phyloP scores from a whole-genome alignment of 129 eudicot species.

The Centaurea solstitialis region DNA sequence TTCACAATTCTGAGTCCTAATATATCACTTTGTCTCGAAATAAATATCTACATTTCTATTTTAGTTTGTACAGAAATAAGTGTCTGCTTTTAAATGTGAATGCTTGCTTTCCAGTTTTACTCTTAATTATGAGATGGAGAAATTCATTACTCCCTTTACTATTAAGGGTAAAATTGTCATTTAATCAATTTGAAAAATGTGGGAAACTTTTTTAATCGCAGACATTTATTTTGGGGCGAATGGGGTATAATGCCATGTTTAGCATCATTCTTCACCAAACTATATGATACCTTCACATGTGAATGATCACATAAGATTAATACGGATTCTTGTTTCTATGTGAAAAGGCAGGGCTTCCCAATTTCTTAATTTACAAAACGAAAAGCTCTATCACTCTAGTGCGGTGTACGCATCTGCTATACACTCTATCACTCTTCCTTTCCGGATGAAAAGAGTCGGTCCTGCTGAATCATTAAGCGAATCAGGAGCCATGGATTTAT shows the following conservation, averaged over 20 bases:
- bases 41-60: not conserved
- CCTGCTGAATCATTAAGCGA: conserved; percentile 46
- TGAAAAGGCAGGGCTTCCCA: conserved; percentile 61
- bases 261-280: not conserved
- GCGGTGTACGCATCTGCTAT: conserved; percentile 91
- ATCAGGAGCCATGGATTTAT: conserved; percentile 56
- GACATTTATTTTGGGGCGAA: not conserved
- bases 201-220: not conserved
- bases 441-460: conserved; percentile 68
- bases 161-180: not conserved
- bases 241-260: not conserved
- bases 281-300: not conserved
- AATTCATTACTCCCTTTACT: not conserved
- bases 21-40: not conserved
- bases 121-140: not conserved
- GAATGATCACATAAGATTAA: not conserved
- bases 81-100: not conserved
- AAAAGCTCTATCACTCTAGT: conserved; percentile 77
- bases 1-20: conserved; percentile 6
- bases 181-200: not conserved
- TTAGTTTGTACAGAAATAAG: not conserved
- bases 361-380: conserved; percentile 55
- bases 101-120: not conserved
- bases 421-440: conserved; percentile 81
- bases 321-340: not conserved